These are phyloP conservation scores for Pisolithus orientalis DNA, from an alignment of 768 basidiomycete species.

Conservation along the genomic window DNA sequence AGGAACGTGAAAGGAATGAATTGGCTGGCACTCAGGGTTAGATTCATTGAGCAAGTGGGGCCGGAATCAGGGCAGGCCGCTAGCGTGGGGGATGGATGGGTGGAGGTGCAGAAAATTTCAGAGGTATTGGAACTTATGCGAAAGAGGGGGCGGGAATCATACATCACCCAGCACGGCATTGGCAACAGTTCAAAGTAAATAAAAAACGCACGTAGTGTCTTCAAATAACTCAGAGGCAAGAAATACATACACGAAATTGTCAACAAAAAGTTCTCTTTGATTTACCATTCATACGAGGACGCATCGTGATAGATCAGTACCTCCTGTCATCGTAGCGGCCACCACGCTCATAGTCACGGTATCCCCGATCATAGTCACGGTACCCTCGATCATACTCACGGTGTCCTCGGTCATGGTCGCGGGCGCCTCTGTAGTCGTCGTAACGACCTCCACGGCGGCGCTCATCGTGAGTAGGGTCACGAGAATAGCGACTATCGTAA, in stretches of 20 bases:
- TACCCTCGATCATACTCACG: conserved; percentile 32
- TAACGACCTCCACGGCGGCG: conserved; percentile 42
- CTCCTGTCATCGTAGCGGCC: conserved; percentile 30
- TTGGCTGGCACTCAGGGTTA: conserved; percentile 63
- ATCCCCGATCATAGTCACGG: conserved; percentile 34
- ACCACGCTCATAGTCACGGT: conserved; percentile 31
- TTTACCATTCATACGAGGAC: not conserved
- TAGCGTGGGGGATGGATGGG: conserved; percentile 33
- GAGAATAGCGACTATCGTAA: conserved; percentile 81
- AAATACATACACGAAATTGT: conserved; percentile 17
- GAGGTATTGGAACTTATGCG: conserved; percentile 67
- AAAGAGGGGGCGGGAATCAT: conserved; percentile 45
- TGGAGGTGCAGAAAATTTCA: conserved; percentile 62
- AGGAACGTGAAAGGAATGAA: conserved; percentile 68
- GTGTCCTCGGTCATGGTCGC: conserved; percentile 24
- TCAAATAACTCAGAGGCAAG: not conserved
- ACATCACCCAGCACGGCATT: conserved; percentile 60
- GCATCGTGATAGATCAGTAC: not conserved
- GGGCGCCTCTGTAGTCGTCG: conserved; percentile 39
- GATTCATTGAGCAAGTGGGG: conserved; percentile 49
- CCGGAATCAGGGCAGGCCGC: not conserved
- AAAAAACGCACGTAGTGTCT: too few relatives aligned
- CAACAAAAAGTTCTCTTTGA: not conserved
- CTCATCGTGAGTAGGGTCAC: conserved; percentile 44
- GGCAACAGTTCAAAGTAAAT: conserved; percentile 32